Evolutionary conservation across 208 protist genomes (phyloP), one percentile per base, ranked within the genome.

Genomic region (Tetramitus jugosus): DNA sequence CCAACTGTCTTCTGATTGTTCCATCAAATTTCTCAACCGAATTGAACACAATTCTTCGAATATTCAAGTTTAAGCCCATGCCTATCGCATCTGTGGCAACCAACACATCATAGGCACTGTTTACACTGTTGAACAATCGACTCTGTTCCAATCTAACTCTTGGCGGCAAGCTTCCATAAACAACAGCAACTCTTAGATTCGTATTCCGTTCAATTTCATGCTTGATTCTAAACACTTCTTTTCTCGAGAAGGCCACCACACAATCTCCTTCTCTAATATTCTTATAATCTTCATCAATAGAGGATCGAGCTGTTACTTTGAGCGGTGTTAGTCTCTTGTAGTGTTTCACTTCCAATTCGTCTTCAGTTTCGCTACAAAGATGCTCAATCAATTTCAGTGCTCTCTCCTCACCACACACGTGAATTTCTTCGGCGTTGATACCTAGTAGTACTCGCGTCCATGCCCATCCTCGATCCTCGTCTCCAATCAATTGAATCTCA

Each of bases 131-230:
- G 82, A 95, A 96, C 20, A 84, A 79, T 1, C 68, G 65, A 2
- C 89, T 91, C 79, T 96, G 92, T 20, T 33, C 40, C 23, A 74
- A 39, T 31, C 67, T 88, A 13, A 93, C 89, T 35, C 87, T 78
- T 65, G 95, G 94, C 1, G 94, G 94, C 82, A 97, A 91, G 26
- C 80, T 84, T 7, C 94, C 94, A 84, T 97, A 97, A 60, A 97
- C 87, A 49, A 92, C 87, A n/a, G 86, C 87, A 68, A 84, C 77
- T 26, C 83, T 80, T 29, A 90, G 80, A 3, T 80, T 52, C 20
- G 67, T 83, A 13, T 86, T 84, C 40, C 84, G 26, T 20, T 83
- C 84, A 78, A 79, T 86, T 56, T 37, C 80, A 82, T 60, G 33
- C 64, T 88, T 88, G 37, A 90, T 71, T 53, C 80, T 76, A 62